A percentile compares a stretch with the other conserved stretches of the same genome.
These are phyloP conservation scores for Xerophyta viscosa DNA, from an alignment of 106 monocot genomes.

Conservation along the genomic window DNA sequence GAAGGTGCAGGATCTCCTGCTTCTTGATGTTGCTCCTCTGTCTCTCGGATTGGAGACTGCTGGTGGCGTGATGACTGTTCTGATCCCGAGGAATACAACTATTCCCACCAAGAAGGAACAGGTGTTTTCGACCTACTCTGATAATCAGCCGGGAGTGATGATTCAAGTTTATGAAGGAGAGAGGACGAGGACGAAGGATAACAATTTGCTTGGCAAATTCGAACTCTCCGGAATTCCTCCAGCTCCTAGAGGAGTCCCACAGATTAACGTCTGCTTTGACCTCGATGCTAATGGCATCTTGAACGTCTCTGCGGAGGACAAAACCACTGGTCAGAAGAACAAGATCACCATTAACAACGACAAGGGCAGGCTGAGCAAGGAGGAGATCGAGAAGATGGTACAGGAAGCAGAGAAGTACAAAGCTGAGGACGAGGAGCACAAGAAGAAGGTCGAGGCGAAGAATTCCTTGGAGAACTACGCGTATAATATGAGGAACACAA, in stretches of 20 bases:
- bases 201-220: constrained; percentile 55
- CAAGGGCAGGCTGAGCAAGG: constrained; percentile 33
- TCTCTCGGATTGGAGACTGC: constrained; percentile 41
- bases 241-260: constrained; percentile 40
- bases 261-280: constrained; percentile 54
- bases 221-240: constrained; percentile 53
- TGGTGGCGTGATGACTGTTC: constrained; percentile 33
- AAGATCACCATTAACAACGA: constrained; percentile 54
- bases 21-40: constrained; percentile 35
- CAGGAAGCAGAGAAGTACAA: constrained; percentile 38
- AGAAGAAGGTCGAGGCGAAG: constrained; percentile 51
- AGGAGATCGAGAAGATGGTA: constrained; percentile 43
- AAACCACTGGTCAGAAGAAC: constrained; percentile 46
- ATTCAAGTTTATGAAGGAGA: constrained; percentile 48
- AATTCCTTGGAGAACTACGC: constrained; percentile 59
- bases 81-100: constrained; percentile 36
- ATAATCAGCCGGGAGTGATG: constrained; percentile 39
- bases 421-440: constrained; percentile 42
- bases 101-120: constrained; percentile 45
- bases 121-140: constrained; percentile 33
- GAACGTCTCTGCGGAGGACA: constrained; percentile 57
- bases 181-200: constrained; percentile 35
- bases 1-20: constrained; percentile 46
- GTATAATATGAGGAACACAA: constrained; percentile 47
- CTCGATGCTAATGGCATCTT: constrained; percentile 60